Percentiles rank a stretch among this genome's conserved stretches.
These are phyloP conservation scores for Mycena sp. DNA, from an alignment of 1,284 basidiomycete genomes.

Conservation along the genomic window DNA sequence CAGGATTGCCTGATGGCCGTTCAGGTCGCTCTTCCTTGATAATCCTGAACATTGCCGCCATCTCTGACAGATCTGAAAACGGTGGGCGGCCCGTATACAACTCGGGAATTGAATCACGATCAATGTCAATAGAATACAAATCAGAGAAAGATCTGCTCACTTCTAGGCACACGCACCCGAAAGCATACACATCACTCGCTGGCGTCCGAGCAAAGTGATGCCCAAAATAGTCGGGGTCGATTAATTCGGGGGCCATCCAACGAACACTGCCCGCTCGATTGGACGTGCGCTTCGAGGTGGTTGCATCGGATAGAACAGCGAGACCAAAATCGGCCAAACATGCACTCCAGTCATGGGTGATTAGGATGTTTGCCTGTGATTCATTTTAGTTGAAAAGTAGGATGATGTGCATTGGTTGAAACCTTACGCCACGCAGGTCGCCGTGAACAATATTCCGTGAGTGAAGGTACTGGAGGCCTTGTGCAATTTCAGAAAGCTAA, in stretches of 20 bases:
- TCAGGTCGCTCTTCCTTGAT: too few relatives aligned
- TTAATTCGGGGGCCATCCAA: slow-evolving; percentile 37
- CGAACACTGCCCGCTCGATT: slow-evolving; percentile 20
- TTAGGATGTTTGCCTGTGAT: slow-evolving; percentile 43
- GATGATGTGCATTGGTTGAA: not conserved
- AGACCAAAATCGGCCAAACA: slow-evolving; percentile 44
- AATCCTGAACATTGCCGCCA: too few relatives aligned
- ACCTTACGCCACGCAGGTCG: slow-evolving; percentile 46
- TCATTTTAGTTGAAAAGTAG: not conserved
- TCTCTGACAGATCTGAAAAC: slow-evolving; percentile 9
- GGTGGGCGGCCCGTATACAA: slow-evolving; percentile 25
- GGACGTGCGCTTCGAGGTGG: not conserved
- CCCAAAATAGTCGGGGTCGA: slow-evolving; percentile 17
- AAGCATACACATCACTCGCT: slow-evolving; percentile 40
- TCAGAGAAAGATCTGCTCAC: slow-evolving; percentile 15
- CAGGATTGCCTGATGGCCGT: too few relatives aligned
- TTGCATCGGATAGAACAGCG: slow-evolving; percentile 10
- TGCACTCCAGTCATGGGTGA: slow-evolving; percentile 36
- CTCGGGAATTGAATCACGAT: slow-evolving; percentile 1
- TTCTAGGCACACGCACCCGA: slow-evolving; percentile 39
- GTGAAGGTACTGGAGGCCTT: slow-evolving; percentile 45
- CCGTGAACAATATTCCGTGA: slow-evolving; percentile 43
- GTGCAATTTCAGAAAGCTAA: slow-evolving; percentile 37
- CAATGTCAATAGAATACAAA: not conserved
- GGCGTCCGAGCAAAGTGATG: slow-evolving; percentile 19